Base-by-base conservation (phyloP, 768 basidiomycete species). In the Kwoniella mangroviensis region DNA sequence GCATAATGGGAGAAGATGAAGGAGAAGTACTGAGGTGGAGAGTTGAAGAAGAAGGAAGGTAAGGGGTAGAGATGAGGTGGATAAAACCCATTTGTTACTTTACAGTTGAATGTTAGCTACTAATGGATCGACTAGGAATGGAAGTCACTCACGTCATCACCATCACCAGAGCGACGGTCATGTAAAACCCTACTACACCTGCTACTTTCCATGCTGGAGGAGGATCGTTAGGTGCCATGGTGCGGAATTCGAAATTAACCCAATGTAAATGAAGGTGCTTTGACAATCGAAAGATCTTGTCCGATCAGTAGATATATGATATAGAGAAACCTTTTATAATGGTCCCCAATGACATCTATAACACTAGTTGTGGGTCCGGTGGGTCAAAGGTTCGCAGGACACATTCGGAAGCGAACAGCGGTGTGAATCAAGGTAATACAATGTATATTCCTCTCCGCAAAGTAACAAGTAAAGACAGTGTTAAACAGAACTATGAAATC, bases 141-240 rank as follows among this genome's bases (percentile, higher is more conserved):
- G n/a, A 49, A 43, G 43, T 49, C 54, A 73, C 40, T 42, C 51
- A 59, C 69, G 65, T 67, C 69, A 71, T 71, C 26, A 86, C 90
- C 81, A 91, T 90, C 51, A 91, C 87, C 10, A 92, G 84, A 3
- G 91, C 91, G 2, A 91, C 87, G 22, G 83, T 81, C 91, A 92
- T 92, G 85, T 92, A 92, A 83, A 92, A 92, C 7, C 85, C 72
- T 71, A 92, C 90, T 26, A 92, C 91, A n/a, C 82, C 87, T 17
- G 89, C 88, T 56, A 92, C 88, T 34, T 64, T 64, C 65, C 60
- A 65, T 42, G 65, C 41, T 51, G 64, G 56, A 43, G 64, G 41
- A 13, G 43, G 67, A 54, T 68, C 67, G 58, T 53, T 61, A n/a
- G 69, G 12, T 17, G 65, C 52, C 65, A 61, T 68, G 10, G 2